Evolutionary conservation across 139 green algal species (phyloP), one percentile per base, ranked within the genome.

Genomic region (Volvox africanus): DNA sequence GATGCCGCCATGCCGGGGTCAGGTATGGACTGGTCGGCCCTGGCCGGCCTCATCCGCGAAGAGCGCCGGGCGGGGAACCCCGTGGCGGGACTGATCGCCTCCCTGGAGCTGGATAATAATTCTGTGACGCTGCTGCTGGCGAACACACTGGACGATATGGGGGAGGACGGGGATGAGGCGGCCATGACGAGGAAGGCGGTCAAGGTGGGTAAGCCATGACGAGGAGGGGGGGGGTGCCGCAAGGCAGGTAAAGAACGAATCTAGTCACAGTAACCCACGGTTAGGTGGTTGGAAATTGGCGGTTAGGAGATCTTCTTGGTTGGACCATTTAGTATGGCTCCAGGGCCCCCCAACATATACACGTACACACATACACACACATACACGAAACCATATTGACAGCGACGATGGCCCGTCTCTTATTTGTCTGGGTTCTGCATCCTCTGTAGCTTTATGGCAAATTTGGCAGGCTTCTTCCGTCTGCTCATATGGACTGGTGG

Each of bases 21-120:
- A 82, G 98, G 98, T 30, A 98, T 99, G 95, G 95, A 97, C 93
- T 99, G 98, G 98, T 82, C 76, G 22, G 97, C 99, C 62, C 92
- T 99, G 44, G 95, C 95, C 68, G 26, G 35, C 9, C 91, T 98
- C 87, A 97, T 98, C 86, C 93, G 94, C 67, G 93, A 95, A 20
- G 97, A 98, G 96, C 90, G 93, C 44, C 89, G 91, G 6, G 96
- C 95, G 5, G 98, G 98, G 55, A 99, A 99, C 92, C 98, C 98
- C 0, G 97, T 99, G 83, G 98, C 98, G 0, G 88, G 37, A 0
- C 87, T 97, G 20, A 97, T 99, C 32, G 93, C 97, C 69, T 95
- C 88, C 30, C 93, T 99, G 69, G 88, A 98, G 44, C 92, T 99
- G 82, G 95, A 98, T 14, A 55, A 89, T 17, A 98, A 98, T 90